Base-by-base conservation (phyloP, 805 yeast genomes). In the Blastobotrys terrestris region DNA sequence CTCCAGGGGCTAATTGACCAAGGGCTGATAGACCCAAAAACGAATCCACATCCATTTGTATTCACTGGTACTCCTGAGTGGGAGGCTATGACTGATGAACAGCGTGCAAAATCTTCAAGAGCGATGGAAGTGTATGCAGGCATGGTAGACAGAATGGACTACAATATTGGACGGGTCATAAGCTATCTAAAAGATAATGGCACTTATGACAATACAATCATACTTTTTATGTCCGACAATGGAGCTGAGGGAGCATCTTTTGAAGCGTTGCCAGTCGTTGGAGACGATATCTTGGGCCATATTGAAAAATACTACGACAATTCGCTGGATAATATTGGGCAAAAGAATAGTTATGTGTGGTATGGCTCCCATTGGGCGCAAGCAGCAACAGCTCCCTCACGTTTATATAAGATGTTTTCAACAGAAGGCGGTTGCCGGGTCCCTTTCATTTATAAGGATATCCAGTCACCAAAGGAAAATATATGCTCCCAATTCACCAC, bases 211-310 rank as follows among this genome's bases (percentile, higher is more conserved):
- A 77, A 81, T 63, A 80, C 85, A 0, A 69, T 79, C 58, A 68
- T 80, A n/a, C 56, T 79, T 35, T 81, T 81, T 66, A 77, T 80
- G 75, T 78, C 83, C 2, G 85, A 81, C 63, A 81, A 81, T 62
- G 85, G 85, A 20, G 85, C 85, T 2, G 85, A 81, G 61, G 83
- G 85, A 13, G 75, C 78, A 73, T 65, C 78, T 49, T 68, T 78
- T 65, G 83, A 80, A 57, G 84, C 82, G 2, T 65, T 78, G 59
- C 83, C 85, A 1, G 62, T 77, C n/a, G n/a, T n/a, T n/a, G 31
- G 8, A 22, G 13, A 20, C 16, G 7, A n/a, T n/a, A n/a, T 48
- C 66, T 3, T 66, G 67, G 39, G 55, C 61, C 19, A 64, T 31
- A 57, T 31, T 42, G 59, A 60, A 26, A 60, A 63, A n/a, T 58